Conservation (phyloP, 306 rosid species). For the Gleditsia sinensis region DNA sequence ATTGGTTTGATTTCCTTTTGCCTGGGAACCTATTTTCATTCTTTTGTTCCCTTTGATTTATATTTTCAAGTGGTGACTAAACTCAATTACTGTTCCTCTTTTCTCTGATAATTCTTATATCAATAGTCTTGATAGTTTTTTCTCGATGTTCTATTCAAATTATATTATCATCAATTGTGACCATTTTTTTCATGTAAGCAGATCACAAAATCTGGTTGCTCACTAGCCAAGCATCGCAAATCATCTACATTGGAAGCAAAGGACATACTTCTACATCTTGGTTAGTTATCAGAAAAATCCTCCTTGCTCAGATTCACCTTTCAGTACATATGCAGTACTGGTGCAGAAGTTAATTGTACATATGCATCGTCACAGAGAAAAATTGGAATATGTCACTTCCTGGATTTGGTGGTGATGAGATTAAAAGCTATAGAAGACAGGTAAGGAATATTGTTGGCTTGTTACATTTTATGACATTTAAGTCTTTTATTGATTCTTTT, state of each 20-base stretch:
- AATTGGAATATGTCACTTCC: slow-evolving; percentile 91
- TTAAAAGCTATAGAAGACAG: slow-evolving; percentile 77
- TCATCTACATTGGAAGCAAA: slow-evolving; percentile 83
- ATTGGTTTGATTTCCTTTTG: slow-evolving; percentile 22
- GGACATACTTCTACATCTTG: slow-evolving; percentile 91
- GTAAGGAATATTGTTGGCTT: slow-evolving; percentile 43
- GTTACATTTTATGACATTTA: slow-evolving; percentile 24
- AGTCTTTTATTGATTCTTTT: slow-evolving; percentile 8
- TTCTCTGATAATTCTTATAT: background rate
- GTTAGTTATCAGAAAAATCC: slow-evolving; percentile 50
- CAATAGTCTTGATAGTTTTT: background rate
- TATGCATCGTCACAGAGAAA: slow-evolving; percentile 60
- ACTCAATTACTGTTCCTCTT: slow-evolving; percentile 4
- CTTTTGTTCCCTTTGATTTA: background rate
- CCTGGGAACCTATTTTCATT: slow-evolving; percentile 25
- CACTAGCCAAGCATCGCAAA: slow-evolving; percentile 90
- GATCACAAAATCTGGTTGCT: slow-evolving; percentile 93
- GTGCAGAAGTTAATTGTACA: slow-evolving; percentile 17
- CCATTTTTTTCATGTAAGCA: slow-evolving; percentile 33
- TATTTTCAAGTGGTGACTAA: background rate
- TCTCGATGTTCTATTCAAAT: background rate
- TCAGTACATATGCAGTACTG: slow-evolving; percentile 9
- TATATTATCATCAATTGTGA: slow-evolving; percentile 5
- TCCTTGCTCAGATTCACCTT: background rate
- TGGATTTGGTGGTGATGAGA: slow-evolving; percentile 93